These are phyloP conservation scores for Kitagawia praeruptora DNA, from an alignment of 129 eudicot genomes.

Conservation along the genomic window DNA sequence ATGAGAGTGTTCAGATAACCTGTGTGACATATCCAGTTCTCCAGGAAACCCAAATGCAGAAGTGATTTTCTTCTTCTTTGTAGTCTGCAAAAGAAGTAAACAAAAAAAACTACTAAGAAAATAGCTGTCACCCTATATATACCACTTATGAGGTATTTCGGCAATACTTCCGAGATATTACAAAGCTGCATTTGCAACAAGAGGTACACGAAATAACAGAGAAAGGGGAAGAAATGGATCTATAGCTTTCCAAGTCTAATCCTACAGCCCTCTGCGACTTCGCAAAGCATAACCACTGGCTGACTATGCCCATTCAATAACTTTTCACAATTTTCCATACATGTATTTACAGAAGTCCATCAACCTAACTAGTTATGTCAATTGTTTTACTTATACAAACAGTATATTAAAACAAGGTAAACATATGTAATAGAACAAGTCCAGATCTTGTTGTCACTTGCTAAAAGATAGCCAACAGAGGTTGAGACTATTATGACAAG, in stretches of 20 bases:
- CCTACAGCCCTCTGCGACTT: neutral
- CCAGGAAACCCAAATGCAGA: conserved; percentile 79
- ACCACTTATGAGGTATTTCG: neutral
- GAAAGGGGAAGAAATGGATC: neutral
- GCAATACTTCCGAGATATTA: neutral
- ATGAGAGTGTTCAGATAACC: conserved; percentile 49
- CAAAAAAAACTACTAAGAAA: conserved; percentile 3
- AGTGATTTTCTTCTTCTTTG: conserved; percentile 88
- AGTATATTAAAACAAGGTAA: neutral
- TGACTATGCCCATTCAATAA: neutral
- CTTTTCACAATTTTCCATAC: neutral
- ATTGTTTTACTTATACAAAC: neutral
- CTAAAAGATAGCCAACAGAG: neutral
- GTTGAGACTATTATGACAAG: neutral
- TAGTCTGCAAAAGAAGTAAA: conserved; percentile 47
- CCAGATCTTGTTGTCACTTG: neutral
- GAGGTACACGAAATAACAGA: neutral
- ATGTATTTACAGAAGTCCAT: no score
- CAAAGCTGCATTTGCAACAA: neutral
- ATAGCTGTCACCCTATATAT: neutral
- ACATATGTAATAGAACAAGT: neutral
- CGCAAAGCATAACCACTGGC: neutral
- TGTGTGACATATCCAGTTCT: conserved; percentile 64
- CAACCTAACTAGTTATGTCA: neutral
- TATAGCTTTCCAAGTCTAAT: neutral